Conservation (phyloP, 352 stramenopile species). For the Pythium diclinum region DNA sequence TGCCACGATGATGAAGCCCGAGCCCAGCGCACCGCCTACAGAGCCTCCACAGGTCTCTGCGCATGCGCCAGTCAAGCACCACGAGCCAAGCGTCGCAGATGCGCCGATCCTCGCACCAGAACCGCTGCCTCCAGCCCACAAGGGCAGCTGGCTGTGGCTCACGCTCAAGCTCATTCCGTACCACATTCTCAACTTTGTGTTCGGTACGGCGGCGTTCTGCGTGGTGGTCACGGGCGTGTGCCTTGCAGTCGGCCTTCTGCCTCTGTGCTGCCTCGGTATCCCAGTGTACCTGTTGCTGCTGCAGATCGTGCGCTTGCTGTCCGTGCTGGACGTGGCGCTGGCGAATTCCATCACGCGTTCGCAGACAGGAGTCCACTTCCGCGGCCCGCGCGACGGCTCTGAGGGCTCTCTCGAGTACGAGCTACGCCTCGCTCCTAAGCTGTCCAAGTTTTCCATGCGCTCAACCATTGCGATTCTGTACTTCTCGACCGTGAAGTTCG, state of each 20-base stretch:
- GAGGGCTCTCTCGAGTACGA: constrained; percentile 11
- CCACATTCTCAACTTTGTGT: constrained; percentile 56
- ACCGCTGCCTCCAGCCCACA: constrained; percentile 14
- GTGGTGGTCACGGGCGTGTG: constrained; percentile 48
- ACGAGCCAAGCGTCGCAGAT: not conserved
- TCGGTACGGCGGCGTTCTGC: constrained; percentile 48
- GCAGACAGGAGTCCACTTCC: constrained; percentile 21
- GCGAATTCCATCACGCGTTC: constrained; percentile 58
- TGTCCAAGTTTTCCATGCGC: constrained; percentile 20
- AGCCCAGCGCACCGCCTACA: constrained; percentile 10
- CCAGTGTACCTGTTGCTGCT: constrained; percentile 65
- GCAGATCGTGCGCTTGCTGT: constrained; percentile 44
- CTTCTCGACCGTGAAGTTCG: constrained; percentile 45
- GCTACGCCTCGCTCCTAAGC: constrained; percentile 16
- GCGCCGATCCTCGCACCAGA: constrained; percentile 9
- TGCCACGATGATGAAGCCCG: constrained; percentile 8
- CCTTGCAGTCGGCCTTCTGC: constrained; percentile 47
- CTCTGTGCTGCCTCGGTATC: constrained; percentile 64
- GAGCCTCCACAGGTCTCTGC: not conserved
- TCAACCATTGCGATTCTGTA: constrained; percentile 39
- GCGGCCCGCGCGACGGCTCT: constrained; percentile 7
- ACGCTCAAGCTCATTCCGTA: constrained; percentile 52
- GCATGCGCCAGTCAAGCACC: not conserved
- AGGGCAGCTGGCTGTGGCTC: constrained; percentile 19
- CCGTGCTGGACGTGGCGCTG: constrained; percentile 51